Conservation (phyloP, 148 eudicot genomes). For the Linanthus parryae region DNA sequence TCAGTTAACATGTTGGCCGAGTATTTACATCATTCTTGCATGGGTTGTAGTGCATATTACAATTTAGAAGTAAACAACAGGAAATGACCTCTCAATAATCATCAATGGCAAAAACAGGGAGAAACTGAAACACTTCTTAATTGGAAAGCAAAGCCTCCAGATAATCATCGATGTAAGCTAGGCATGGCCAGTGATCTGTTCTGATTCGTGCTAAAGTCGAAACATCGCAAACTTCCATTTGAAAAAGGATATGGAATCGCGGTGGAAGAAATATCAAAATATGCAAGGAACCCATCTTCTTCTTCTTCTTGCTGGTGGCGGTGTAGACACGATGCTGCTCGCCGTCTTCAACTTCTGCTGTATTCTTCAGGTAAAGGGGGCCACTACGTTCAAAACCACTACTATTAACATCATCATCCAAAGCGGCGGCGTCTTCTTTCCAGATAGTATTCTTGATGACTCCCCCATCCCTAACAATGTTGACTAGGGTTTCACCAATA, state of each 20-base stretch:
- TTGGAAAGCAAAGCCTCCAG: slow-evolving; percentile 74
- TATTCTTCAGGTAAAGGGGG: slow-evolving; percentile 68
- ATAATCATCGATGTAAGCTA: slow-evolving; percentile 91
- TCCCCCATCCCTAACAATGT: slow-evolving; percentile 57
- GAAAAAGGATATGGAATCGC: slow-evolving; percentile 81
- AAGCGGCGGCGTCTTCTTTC: slow-evolving; percentile 31
- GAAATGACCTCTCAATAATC: too few species aligned
- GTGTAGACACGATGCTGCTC: slow-evolving; percentile 21
- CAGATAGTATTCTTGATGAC: slow-evolving; percentile 43
- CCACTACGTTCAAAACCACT: slow-evolving; percentile 28
- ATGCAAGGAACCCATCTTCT: slow-evolving; percentile 59
- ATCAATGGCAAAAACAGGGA: background rate
- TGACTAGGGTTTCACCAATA: slow-evolving; percentile 64
- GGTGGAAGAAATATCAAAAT: slow-evolving; percentile 93
- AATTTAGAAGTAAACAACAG: too few species aligned
- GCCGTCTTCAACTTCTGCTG: slow-evolving; percentile 43
- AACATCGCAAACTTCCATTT: slow-evolving; percentile 70
- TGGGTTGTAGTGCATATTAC: too few species aligned
- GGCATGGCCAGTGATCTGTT: slow-evolving; percentile 99
- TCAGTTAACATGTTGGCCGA: too few species aligned
- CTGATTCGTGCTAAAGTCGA: slow-evolving; percentile 82
- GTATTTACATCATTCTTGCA: too few species aligned
- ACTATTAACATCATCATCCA: slow-evolving; percentile 18
- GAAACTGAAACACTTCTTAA: slow-evolving; percentile 8
- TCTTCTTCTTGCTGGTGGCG: slow-evolving; percentile 34